These are phyloP conservation scores for Cicer bijugum DNA, from an alignment of 306 rosid species.

Conservation along the genomic window DNA sequence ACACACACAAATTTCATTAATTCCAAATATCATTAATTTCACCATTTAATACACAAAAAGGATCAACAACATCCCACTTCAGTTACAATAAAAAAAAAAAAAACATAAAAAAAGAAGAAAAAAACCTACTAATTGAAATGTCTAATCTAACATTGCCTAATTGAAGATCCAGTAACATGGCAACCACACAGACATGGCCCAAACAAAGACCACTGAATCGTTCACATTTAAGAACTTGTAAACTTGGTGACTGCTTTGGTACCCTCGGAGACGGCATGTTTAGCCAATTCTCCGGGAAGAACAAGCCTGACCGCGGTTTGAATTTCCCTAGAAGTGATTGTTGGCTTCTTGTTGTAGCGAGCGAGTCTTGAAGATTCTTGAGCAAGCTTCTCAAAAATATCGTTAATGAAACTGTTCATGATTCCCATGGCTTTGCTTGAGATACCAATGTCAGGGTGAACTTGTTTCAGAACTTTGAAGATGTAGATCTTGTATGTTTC, in stretches of 20 bases:
- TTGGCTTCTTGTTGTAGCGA: conserved; percentile 78
- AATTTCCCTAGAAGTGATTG: conserved; percentile 75
- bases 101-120: too few relatives aligned
- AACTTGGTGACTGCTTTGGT: conserved; percentile 81
- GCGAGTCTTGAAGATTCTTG: conserved; percentile 73
- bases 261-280: conserved; percentile 76
- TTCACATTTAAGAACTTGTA: conserved; percentile 47
- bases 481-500: conserved; percentile 85
- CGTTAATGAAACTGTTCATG: conserved; percentile 80
- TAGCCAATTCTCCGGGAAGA: conserved; percentile 73
- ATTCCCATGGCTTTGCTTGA: conserved; percentile 80
- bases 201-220: too few relatives aligned
- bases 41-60: too few relatives aligned
- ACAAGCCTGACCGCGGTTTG: conserved; percentile 79
- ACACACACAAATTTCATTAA: too few relatives aligned
- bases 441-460: conserved; percentile 77
- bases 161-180: too few relatives aligned
- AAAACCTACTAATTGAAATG: too few relatives aligned
- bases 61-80: too few relatives aligned
- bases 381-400: conserved; percentile 78
- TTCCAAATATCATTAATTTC: too few relatives aligned
- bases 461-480: conserved; percentile 77
- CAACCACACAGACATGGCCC: too few relatives aligned
- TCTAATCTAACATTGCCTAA: too few relatives aligned
- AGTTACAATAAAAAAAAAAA: too few relatives aligned